These are phyloP conservation scores for Neurospora tetrasperma DNA, from an alignment of 495 filamentous ascomycete genomes.

Conservation along the genomic window DNA sequence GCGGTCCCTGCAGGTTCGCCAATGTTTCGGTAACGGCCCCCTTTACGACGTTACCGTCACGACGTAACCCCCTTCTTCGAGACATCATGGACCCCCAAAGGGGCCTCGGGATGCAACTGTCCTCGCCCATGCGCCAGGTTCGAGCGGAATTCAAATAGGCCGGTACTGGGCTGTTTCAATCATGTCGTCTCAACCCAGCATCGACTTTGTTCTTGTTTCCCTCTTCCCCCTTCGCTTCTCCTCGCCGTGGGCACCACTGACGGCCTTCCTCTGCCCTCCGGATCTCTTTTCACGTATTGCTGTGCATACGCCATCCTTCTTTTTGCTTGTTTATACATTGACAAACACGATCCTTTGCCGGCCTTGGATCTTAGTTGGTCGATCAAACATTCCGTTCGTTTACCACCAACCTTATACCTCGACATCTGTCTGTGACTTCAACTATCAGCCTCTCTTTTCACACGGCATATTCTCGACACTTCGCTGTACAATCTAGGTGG, in stretches of 20 bases:
- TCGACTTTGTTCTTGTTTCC: conserved; percentile 7
- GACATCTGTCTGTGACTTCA: not conserved
- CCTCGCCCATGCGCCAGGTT: conserved; percentile 10
- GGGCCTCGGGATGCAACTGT: conserved; percentile 9
- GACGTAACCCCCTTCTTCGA: conserved; percentile 1
- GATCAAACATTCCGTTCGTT: not conserved
- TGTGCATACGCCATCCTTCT: conserved; percentile 7
- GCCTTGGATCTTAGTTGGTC: not conserved
- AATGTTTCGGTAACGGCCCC: conserved; percentile 7
- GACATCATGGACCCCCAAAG: conserved; percentile 7
- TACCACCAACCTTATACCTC: not conserved
- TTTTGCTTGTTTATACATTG: conserved; percentile 4
- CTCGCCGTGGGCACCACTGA: not conserved
- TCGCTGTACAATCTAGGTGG: not conserved
- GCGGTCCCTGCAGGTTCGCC: conserved; percentile 5
- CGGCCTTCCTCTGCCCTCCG: not conserved
- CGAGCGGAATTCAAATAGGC: conserved; percentile 11
- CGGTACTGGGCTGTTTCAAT: conserved; percentile 9
- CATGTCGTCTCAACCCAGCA: conserved; percentile 2
- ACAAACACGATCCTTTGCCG: not conserved
- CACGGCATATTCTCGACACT: not conserved
- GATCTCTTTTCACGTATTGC: conserved; percentile 4
- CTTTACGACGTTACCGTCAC: conserved; percentile 9
- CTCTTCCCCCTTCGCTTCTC: conserved; percentile 7
- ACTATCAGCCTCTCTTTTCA: not conserved